Percentiles rank a stretch among this genome's conserved stretches.
phyloP scores from a whole-genome alignment of 768 basidiomycete genomes.

The Phallus indusiatus region DNA sequence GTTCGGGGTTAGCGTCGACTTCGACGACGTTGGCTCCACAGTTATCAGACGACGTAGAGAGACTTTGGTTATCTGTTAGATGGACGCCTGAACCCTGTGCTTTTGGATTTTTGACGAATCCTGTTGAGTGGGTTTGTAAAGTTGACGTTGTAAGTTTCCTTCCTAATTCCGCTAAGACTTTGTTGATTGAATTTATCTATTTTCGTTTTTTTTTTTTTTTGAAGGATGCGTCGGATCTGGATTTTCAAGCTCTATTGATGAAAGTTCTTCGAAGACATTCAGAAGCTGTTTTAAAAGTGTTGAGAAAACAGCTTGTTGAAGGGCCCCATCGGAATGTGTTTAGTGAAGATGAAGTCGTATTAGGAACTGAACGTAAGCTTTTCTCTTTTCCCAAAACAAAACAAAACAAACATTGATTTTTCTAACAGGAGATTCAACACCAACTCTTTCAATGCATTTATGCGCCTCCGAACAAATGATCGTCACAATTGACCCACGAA shows the following conservation, averaged over 20 bases:
- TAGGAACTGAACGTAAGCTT: conserved; percentile 45
- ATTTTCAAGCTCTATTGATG: conserved; percentile 62
- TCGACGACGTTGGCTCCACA: conserved; percentile 2
- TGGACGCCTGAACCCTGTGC: conserved; percentile 73
- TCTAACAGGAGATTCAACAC: conserved; percentile 34
- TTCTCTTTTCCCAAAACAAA: background rate
- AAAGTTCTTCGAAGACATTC: conserved; percentile 59
- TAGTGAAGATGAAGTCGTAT: conserved; percentile 46
- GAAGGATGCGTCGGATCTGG: conserved; percentile 46
- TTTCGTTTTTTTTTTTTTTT: background rate
- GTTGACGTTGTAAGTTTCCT: conserved; percentile 45
- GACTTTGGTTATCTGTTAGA: conserved; percentile 52
- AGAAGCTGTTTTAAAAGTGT: conserved; percentile 46
- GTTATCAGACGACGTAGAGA: conserved; percentile 65
- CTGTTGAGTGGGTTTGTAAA: conserved; percentile 37
- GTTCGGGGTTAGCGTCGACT: background rate
- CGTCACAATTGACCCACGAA: conserved; percentile 70
- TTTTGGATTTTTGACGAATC: conserved; percentile 47
- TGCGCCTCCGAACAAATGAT: conserved; percentile 71
- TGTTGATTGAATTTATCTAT: background rate
- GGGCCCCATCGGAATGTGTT: conserved; percentile 47
- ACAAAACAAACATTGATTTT: background rate
- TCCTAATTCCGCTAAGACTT: too few species aligned
- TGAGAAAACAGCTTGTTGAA: conserved; percentile 45
- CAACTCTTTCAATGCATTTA: conserved; percentile 57